Conservation (phyloP, 257 asterid species). For the Nicotiana noctiflora region DNA sequence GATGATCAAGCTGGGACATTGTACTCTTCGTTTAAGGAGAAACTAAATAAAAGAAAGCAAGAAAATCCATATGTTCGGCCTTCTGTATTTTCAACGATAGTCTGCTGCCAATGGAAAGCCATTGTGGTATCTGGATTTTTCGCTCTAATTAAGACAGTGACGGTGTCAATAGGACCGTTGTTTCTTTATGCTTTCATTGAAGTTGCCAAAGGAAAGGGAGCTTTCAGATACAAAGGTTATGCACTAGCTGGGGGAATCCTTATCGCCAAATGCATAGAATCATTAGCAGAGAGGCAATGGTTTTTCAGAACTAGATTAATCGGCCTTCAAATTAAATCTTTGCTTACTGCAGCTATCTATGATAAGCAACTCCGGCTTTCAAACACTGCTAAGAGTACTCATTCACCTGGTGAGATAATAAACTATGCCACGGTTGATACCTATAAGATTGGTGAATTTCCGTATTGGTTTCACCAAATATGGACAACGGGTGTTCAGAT, state of each 20-base stretch:
- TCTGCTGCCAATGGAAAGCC: constrained; percentile 23
- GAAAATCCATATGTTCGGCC: neutral
- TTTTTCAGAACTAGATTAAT: constrained; percentile 26
- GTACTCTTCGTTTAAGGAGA: constrained; percentile 20
- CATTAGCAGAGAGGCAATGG: constrained; percentile 37
- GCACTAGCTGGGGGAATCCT: constrained; percentile 19
- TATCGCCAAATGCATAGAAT: constrained; percentile 27
- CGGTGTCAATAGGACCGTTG: constrained; percentile 27
- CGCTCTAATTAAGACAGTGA: constrained; percentile 20
- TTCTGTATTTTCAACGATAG: constrained; percentile 13
- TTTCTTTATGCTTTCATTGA: constrained; percentile 32
- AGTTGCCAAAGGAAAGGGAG: constrained; percentile 21
- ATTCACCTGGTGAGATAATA: constrained; percentile 33
- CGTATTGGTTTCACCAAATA: constrained; percentile 29
- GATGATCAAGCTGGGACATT: constrained; percentile 25
- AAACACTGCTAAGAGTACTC: constrained; percentile 15
- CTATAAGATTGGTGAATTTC: constrained; percentile 28
- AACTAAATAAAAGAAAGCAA: neutral
- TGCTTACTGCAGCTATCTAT: constrained; percentile 26
- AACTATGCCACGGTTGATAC: constrained; percentile 34
- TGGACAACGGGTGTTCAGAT: constrained; percentile 33
- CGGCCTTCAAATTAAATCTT: constrained; percentile 25
- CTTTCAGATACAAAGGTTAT: constrained; percentile 22
- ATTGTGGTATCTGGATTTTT: constrained; percentile 27
- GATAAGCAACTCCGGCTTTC: constrained; percentile 31